phyloP scores from a whole-genome alignment of 305 asterid species.

The Withania somnifera region DNA sequence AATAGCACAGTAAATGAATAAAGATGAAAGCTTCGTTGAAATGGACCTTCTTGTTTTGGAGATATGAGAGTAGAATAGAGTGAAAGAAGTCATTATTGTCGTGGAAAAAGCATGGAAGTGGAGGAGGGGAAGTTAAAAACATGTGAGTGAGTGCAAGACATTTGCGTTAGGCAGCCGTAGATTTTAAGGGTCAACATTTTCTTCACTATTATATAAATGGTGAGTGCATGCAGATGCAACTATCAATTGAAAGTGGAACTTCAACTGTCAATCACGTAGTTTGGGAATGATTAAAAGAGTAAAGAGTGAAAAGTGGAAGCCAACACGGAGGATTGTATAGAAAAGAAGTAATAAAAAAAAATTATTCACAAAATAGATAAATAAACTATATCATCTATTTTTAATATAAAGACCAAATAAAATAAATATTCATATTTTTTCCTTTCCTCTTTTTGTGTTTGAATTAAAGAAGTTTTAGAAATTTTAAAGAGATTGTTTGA shows the following conservation, averaged over 20 bases:
- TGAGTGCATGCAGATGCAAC: not conserved
- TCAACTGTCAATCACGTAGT: not conserved
- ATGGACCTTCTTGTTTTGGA: conserved; percentile 1
- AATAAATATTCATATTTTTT: too few species aligned
- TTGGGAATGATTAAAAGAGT: too few species aligned
- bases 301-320: too few species aligned
- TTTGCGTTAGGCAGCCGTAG: not conserved
- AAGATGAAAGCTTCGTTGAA: not conserved
- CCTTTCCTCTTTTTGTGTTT: too few species aligned
- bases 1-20: not conserved
- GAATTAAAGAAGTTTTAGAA: not conserved
- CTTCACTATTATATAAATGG: not conserved
- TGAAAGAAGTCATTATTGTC: conserved; percentile 1
- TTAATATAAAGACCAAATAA: too few species aligned
- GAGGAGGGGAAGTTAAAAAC: not conserved
- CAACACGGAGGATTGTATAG: too few species aligned
- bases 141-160: not conserved
- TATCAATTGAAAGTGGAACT: not conserved
- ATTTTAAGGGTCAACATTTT: not conserved
- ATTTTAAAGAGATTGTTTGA: not conserved
- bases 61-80: not conserved
- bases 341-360: too few species aligned
- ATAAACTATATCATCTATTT: too few species aligned
- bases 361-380: too few species aligned
- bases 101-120: not conserved